Evolutionary conservation across 768 basidiomycete species (phyloP), one percentile per base, ranked within the genome.

Genomic region (Boletus insuetus): DNA sequence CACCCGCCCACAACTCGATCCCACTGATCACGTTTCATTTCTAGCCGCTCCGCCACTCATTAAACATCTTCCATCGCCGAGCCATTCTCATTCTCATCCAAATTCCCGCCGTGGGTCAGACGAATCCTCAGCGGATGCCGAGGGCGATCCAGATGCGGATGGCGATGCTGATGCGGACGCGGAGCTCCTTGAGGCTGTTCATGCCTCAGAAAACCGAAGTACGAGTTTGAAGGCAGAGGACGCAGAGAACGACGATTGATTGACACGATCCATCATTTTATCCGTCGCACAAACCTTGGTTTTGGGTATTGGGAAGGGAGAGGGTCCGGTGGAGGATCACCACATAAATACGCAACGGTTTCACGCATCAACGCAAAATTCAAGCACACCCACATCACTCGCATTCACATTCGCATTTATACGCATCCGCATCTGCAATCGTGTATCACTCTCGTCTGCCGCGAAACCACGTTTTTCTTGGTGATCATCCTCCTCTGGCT

Each of bases 181-280:
- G 44, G 80, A 81, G 24, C 64, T 82, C 24, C 64, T 81, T n/a
- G 80, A 79, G 57, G 80, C 80, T 35, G 80, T 79, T 0, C 78
- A 78, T 55, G 80, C 79, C 7, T 74, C 79, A 6, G 80, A 79
- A 62, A 76, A 75, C 19, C 70, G 78, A 46, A 74, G 71, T 47
- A 67, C 66, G 45, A 66, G 72, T 3, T 11, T 68, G 54, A 70
- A 72, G 20, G 61, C 64, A 19, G 64, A 68, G 14, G 69, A 70
- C 19, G 60, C 38, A 10, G 69, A 64, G 9, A 61, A 60, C 39
- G 63, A 64, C 20, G 65, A 67, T 35, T 71, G 22, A 39, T 16
- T 19, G 6, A 13, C 16, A 44, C 38, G 37, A 32, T 29, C 17
- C 37, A 11, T 11, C 3, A 31, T 38, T 14, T 20, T 7, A 8